These are phyloP conservation scores for Osmozyma mogii DNA, from an alignment of 805 yeast species.

Conservation along the genomic window DNA sequence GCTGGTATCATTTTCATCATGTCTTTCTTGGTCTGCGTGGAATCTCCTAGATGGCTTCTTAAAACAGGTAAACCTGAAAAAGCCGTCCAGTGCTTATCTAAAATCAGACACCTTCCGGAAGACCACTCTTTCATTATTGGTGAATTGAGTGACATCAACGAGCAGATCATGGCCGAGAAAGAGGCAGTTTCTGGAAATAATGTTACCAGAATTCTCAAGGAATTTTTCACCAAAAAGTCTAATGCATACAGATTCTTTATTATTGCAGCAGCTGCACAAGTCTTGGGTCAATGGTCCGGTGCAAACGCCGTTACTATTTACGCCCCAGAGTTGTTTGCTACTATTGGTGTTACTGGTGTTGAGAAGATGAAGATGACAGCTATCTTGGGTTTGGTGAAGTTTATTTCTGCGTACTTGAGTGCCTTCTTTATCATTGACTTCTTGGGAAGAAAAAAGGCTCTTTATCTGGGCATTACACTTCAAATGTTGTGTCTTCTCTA, in stretches of 20 bases:
- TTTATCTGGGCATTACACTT: constrained; percentile 41
- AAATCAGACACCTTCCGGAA: constrained; percentile 35
- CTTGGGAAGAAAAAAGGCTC: constrained; percentile 43
- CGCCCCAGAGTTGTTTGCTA: constrained; percentile 43
- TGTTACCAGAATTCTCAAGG: constrained; percentile 20
- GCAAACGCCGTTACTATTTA: constrained; percentile 50
- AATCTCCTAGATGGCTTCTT: constrained; percentile 46
- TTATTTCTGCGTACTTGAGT: constrained; percentile 37
- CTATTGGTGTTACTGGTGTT: constrained; percentile 39
- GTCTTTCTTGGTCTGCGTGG: constrained; percentile 36
- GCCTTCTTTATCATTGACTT: constrained; percentile 49
- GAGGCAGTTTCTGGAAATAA: constrained; percentile 23
- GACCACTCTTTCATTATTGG: constrained; percentile 43
- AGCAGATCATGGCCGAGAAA: constrained; percentile 60
- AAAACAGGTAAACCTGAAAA: constrained; percentile 33
- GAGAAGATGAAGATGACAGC: constrained; percentile 41
- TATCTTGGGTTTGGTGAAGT: constrained; percentile 46
- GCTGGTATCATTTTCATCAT: constrained; percentile 38
- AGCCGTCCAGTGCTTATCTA: constrained; percentile 33
- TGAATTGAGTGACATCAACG: constrained; percentile 33
- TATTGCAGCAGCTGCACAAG: constrained; percentile 35
- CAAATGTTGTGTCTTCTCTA: constrained; percentile 38
- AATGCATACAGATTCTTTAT: constrained; percentile 39
- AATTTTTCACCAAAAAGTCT: constrained; percentile 29
- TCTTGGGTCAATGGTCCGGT: constrained; percentile 55